Conservation (phyloP, 257 asterid genomes). For the Solanum bulbocastanum region DNA sequence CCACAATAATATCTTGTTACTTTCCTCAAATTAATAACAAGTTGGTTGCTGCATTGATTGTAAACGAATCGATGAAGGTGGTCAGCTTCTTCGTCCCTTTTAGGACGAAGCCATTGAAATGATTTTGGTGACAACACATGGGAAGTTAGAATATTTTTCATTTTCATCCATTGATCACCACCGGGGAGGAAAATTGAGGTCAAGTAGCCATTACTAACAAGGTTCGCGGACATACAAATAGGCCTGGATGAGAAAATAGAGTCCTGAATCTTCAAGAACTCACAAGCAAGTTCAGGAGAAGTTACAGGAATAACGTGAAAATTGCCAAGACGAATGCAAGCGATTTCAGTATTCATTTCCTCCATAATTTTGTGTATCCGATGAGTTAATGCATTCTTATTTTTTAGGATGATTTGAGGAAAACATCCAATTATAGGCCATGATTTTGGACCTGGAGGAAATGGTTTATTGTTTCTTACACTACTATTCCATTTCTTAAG, state of each 20-base stretch:
- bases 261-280: conserved; percentile 13
- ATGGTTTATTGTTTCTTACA: not conserved
- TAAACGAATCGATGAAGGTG: not conserved
- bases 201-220: not conserved
- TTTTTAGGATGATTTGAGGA: not conserved
- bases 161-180: conserved; percentile 7
- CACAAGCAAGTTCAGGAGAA: conserved; percentile 18
- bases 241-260: conserved; percentile 2
- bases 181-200: not conserved
- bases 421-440: conserved; percentile 2
- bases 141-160: not conserved
- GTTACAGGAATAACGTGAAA: conserved; percentile 3
- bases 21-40: not conserved
- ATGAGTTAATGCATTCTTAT: not conserved
- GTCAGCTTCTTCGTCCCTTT: conserved; percentile 4
- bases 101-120: not conserved
- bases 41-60: not conserved
- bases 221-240: not conserved
- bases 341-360: conserved; percentile 7
- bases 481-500: not conserved
- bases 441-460: conserved; percentile 5
- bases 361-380: conserved; percentile 11
- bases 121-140: not conserved
- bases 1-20: not conserved
- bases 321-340: not conserved